These are phyloP conservation scores for Chlamydomonas sp. DNA, from an alignment of 139 green algal species.

Conservation along the genomic window DNA sequence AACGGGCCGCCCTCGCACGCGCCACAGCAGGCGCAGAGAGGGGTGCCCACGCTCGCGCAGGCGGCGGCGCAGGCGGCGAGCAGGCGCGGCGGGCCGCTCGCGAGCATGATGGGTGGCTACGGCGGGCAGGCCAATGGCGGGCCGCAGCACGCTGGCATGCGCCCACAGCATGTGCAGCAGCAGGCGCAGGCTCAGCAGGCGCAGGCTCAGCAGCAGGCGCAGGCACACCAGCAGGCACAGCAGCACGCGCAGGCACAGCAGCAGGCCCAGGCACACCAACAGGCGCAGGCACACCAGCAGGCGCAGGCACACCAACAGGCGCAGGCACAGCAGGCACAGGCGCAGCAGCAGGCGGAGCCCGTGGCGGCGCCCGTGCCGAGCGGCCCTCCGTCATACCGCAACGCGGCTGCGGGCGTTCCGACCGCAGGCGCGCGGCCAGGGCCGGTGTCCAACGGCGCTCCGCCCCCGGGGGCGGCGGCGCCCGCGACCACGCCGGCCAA, in stretches of 20 bases:
- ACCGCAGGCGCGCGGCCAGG: neutral
- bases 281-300: constrained; percentile 9
- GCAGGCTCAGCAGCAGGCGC: constrained; percentile 17
- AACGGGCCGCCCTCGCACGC: neutral
- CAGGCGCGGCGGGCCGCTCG: too few relatives aligned
- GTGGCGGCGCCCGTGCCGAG: neutral
- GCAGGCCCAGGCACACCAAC: neutral
- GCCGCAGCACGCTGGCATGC: neutral
- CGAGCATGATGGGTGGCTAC: too few relatives aligned
- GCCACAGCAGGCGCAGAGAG: neutral
- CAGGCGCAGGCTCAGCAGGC: constrained; percentile 11
- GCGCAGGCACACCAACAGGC: neutral
- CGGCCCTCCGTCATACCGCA: constrained; percentile 39
- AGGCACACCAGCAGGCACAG: neutral
- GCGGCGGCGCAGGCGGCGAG: too few relatives aligned
- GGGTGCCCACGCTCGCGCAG: too few relatives aligned
- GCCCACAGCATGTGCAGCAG: neutral
- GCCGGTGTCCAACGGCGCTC: too few relatives aligned
- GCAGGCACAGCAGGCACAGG: constrained; percentile 1
- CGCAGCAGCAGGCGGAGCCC: neutral
- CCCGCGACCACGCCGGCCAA: too few relatives aligned
- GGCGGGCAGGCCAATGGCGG: constrained; percentile 2
- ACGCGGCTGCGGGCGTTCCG: constrained; percentile 27
- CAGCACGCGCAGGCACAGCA: constrained; percentile 10
- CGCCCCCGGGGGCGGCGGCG: too few relatives aligned